Base-by-base conservation (phyloP, 352 stramenopile species). In the Globisporangium echinulatum region DNA sequence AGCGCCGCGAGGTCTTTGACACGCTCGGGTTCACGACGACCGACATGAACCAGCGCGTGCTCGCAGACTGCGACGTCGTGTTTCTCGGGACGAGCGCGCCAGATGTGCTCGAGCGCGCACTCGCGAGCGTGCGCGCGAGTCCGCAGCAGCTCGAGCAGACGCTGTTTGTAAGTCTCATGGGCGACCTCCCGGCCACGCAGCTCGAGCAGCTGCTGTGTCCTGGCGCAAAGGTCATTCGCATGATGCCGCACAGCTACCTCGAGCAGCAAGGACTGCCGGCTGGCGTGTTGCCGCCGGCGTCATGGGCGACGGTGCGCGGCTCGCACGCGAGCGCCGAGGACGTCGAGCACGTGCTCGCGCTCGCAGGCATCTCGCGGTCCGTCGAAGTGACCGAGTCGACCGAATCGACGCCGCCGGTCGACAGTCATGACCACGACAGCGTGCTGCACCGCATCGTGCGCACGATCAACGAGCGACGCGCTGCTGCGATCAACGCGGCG, bases 101-200 rank as follows among this genome's bases (percentile, higher is more conserved):
- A 13, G 64, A 84, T 39, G 77, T 74, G 52, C 64, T 90, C 40
- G 64, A 50, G 17, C 15, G 66, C 38, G 58, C 64, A 5, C 63
- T 62, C 9, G 54, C 69, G n/a, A 61, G 58, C 10, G 15, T 17
- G 15, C 70, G 65, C 39, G 58, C 53, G 37, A 56, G 44, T 5
- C 46, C 37, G 0, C 52, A 62, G 37, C 59, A 70, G 36, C 39
- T 71, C 42, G 61, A 68, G 15, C 74, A 84, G 54, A 84, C 72
- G 36, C 74, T 90, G 3, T 90, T 86, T 58, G 80, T 90, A 52
- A 85, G 74, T 52, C 69, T 90, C 52, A 87, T 87, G 77, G 77
- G 74, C n/a, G 77, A 88, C 44, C 60, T 87, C 46, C 70, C 74
- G 6, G 68, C 77, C 0, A 66, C 75, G 13, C 68, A 88, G 59